Evolutionary conservation across 345 rosid species (phyloP).

Genomic region (Bruguiera sexangula): DNA sequence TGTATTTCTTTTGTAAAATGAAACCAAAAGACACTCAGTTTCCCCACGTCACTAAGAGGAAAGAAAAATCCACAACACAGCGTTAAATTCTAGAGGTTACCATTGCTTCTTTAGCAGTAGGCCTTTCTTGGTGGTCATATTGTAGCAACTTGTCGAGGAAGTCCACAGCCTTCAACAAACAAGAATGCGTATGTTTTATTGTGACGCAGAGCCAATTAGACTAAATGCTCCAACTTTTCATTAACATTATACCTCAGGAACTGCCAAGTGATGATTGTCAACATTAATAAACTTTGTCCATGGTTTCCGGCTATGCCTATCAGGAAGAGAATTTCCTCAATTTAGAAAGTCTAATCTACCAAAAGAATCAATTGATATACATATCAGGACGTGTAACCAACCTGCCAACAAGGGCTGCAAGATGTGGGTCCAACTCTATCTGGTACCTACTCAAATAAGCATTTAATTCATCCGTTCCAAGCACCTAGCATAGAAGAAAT

Average conservation of each 20-base stretch:
- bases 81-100: constrained; percentile 26
- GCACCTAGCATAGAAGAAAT: constrained; percentile 44
- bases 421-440: constrained; percentile 87
- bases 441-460: constrained; percentile 77
- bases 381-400: constrained; percentile 13
- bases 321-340: constrained; percentile 3
- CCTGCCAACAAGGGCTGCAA: constrained; percentile 92
- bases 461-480: constrained; percentile 90
- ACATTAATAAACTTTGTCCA: constrained; percentile 83
- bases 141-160: constrained; percentile 91
- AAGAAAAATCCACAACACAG: not conserved
- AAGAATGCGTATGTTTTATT: constrained; percentile 1
- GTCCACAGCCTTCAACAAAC: constrained; percentile 65
- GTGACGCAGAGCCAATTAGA: not conserved
- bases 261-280: constrained; percentile 88
- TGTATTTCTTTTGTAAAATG: no score
- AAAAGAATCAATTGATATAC: not conserved
- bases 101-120: constrained; percentile 98
- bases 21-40: no score
- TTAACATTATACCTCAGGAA: constrained; percentile 66
- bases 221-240: not conserved
- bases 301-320: constrained; percentile 88
- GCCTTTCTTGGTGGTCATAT: constrained; percentile 98
- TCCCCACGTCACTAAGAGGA: not conserved
- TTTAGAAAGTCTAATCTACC: not conserved